Conservation (phyloP, 2,329 filamentous ascomycete genomes). For the Ophiocordyceps robertsii region DNA sequence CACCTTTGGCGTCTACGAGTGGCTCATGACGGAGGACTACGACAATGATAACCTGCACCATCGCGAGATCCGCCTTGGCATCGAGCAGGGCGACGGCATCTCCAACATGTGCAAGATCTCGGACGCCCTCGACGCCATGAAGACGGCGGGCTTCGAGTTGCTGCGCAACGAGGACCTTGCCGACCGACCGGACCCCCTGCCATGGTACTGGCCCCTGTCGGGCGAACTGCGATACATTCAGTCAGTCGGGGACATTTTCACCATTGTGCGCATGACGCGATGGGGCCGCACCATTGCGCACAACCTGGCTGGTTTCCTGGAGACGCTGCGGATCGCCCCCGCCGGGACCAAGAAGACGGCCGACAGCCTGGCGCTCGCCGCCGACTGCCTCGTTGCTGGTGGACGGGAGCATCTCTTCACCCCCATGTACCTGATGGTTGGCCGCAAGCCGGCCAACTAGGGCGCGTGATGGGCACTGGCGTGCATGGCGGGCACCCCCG, state of each 20-base stretch:
- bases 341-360: slow-evolving; percentile 88
- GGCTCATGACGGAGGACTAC: slow-evolving; percentile 95
- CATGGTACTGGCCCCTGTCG: slow-evolving; percentile 90
- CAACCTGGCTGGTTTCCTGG: slow-evolving; percentile 61
- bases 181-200: slow-evolving; percentile 57
- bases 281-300: slow-evolving; percentile 65
- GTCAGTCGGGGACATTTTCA: slow-evolving; percentile 66
- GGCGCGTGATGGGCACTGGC: neutral
- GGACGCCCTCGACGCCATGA: slow-evolving; percentile 71
- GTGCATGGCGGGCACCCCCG: too few species aligned
- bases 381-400: slow-evolving; percentile 76
- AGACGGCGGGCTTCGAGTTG: slow-evolving; percentile 75
- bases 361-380: slow-evolving; percentile 70
- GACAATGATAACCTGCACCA: slow-evolving; percentile 80
- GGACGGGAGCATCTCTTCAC: slow-evolving; percentile 88
- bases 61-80: slow-evolving; percentile 81
- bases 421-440: slow-evolving; percentile 96
- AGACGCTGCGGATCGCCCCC: slow-evolving; percentile 63
- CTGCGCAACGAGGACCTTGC: slow-evolving; percentile 79
- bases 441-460: slow-evolving; percentile 54
- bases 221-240: slow-evolving; percentile 77
- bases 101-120: slow-evolving; percentile 89
- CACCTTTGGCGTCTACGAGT: slow-evolving; percentile 94
- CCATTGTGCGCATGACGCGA: slow-evolving; percentile 80
- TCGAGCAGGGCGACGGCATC: slow-evolving; percentile 92